Evolutionary conservation across 345 rosid genomes (phyloP), one percentile per base, ranked within the genome.

Genomic region (Linum trigynum): DNA sequence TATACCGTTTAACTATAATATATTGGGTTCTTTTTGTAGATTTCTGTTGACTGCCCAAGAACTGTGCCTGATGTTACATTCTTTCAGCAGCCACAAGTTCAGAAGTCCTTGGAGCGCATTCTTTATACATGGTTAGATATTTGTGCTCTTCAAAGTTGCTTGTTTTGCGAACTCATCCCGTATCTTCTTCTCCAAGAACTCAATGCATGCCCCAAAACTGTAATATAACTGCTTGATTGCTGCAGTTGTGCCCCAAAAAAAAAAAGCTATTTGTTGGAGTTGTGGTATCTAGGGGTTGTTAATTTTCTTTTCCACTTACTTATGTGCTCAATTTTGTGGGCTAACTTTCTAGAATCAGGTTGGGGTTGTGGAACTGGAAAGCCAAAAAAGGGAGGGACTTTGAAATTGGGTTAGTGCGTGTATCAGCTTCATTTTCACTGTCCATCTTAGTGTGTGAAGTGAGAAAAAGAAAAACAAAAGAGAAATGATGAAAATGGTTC

Each of bases 41-140:
- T 94, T 80, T 85, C 96, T 74, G 97, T 90, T 72, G 99, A 94
- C 75, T 94, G 99, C 68, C 99, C 99, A 66, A 85, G 99, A 79
- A 94, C 97, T n/a, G 97, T 94, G 68, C 97, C 97, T 42, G 95
- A 90, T 80, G 95, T 90, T 63, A 64, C 82, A 66, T 94, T 94
- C 87, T 90, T 94, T 82, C 97, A 88, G 81, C 95, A 94, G 83
- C 74, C 51, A 58, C 95, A 84, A 87, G 95, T 94, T 64, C 99
- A 94, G 81, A 90, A 94, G 73, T 94, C 99, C 62, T 78, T 90
- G 82, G 99, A 94, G 84, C 96, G 96, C 69, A 82, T 94, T 79
- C 95, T 90, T 32, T 94, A 86, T 78, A 87, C 97, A 59, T 94
- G 99, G 97, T 90, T 74, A 74, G 88, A 63, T 65, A 51, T 71